A percentile compares a stretch with the other conserved stretches of the same genome.
These are phyloP conservation scores for Epichloe uncinata DNA, from an alignment of 2,329 filamentous ascomycete genomes.

Conservation along the genomic window DNA sequence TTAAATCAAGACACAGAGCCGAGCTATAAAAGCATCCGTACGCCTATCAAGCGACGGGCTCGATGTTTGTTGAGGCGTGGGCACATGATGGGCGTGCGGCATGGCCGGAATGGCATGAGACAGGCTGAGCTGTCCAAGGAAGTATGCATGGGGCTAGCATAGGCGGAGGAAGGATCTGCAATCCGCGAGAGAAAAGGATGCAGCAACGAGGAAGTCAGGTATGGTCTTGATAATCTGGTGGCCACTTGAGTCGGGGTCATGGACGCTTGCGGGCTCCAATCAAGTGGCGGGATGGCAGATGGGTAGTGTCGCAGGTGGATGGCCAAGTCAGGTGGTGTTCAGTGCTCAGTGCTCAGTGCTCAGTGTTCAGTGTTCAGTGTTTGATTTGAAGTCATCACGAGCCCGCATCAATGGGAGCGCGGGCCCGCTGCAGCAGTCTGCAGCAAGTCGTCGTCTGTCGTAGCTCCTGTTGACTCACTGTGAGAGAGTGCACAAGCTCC, in stretches of 20 bases:
- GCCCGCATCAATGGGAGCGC: not conserved
- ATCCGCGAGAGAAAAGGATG: too few relatives aligned
- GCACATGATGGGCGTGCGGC: slow-evolving; percentile 2
- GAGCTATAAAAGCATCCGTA: too few relatives aligned
- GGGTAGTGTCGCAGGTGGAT: not conserved
- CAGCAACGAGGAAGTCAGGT: not conserved
- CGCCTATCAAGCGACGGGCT: not conserved
- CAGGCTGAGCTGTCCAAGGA: not conserved
- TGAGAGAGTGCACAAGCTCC: too few relatives aligned
- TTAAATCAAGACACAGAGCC: too few relatives aligned
- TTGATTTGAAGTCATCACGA: not conserved
- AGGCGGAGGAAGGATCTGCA: not conserved
- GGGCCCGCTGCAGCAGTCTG: too few relatives aligned
- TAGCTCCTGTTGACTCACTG: too few relatives aligned
- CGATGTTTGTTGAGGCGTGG: not conserved
- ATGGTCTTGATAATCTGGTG: not conserved
- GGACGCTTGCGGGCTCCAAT: not conserved
- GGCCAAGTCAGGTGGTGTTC: not conserved
- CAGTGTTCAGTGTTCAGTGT: too few relatives aligned
- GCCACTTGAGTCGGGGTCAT: not conserved
- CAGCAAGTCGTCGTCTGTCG: too few relatives aligned
- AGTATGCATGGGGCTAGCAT: not conserved
- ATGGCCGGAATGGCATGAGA: not conserved
- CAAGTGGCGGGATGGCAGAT: not conserved
- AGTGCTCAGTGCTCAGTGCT: not conserved